phyloP scores from a whole-genome alignment of 2,329 filamentous ascomycete species.

The Diaporthe longicolla region DNA sequence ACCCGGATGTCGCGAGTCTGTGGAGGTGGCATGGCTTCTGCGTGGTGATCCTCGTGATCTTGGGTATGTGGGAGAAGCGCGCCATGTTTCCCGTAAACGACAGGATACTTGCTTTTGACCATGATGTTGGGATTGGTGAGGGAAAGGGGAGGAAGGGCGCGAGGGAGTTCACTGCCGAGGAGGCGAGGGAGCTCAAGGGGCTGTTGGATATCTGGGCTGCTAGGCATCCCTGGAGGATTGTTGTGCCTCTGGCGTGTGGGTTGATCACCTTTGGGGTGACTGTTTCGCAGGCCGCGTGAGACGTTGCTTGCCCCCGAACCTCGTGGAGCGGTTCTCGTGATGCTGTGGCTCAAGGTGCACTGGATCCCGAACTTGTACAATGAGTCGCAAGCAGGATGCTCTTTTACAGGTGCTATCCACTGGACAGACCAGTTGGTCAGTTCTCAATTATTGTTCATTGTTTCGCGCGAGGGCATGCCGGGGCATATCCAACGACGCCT shows the following conservation, averaged over 20 bases:
- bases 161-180: background rate
- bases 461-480: background rate
- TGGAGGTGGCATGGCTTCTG: conserved; percentile 13
- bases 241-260: conserved; percentile 4
- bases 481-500: background rate
- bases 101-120: background rate
- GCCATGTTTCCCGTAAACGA: background rate
- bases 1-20: background rate
- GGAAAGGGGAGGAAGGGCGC: background rate
- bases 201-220: conserved; percentile 23
- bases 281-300: background rate
- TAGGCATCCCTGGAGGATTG: conserved; percentile 18
- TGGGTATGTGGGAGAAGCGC: background rate
- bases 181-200: background rate
- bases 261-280: conserved; percentile 22
- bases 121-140: background rate
- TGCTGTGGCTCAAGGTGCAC: background rate
- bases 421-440: background rate
- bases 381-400: background rate
- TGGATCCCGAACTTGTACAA: background rate
- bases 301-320: background rate
- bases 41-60: background rate
- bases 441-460: background rate
- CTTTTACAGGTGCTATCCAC: background rate
- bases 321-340: no score